Base-by-base conservation (phyloP, 106 monocot genomes). In the Dendrobium officinale region DNA sequence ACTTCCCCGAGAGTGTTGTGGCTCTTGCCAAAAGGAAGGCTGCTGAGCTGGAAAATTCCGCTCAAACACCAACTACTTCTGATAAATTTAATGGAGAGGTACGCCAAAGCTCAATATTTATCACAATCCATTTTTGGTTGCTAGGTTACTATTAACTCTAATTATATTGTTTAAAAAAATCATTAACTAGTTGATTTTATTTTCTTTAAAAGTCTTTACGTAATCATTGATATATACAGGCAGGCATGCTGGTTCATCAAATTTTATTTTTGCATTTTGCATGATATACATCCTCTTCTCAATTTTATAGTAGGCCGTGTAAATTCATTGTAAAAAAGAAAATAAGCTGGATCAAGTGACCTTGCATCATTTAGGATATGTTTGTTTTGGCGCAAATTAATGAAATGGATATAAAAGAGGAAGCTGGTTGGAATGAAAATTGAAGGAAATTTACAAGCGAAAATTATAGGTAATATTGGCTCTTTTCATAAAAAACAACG, bases 21-120 rank as follows among this genome's bases (percentile, higher is more conserved):
- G 81, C 77, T 51, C 92, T 98, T 78, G 98, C 98, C 42, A 92
- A 88, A 88, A 86, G 82, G 41, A 98, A 98, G 85, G 98, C 98
- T 80, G 92, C 83, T 47, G 98, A 98, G 79, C 80, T 98, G 77
- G 98, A 98, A 82, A 87, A 91, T 83, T 98, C 92, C 75, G 85
- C 92, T 81, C 29, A 79, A n/a, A 40, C 81, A 20, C 68, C 84
- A 22, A 26, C 13, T 31, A 75, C 42, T 45, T 58, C 66, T 81
- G 72, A 67, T 68, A 78, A 84, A 51, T 77, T 77, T 56, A 80
- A 85, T 77, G 86, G 89, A 40, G 88, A 90, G 88, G 86, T 91
- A 61, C 47, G 56, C 45, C 11, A 16, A 11, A 40, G 24, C 37
- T 37, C 37, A 6, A 70, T 70, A 61, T 70, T 70, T 37, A 33